phyloP scores from a whole-genome alignment of 352 stramenopile species.

The Globisporangium recalcitrans region DNA sequence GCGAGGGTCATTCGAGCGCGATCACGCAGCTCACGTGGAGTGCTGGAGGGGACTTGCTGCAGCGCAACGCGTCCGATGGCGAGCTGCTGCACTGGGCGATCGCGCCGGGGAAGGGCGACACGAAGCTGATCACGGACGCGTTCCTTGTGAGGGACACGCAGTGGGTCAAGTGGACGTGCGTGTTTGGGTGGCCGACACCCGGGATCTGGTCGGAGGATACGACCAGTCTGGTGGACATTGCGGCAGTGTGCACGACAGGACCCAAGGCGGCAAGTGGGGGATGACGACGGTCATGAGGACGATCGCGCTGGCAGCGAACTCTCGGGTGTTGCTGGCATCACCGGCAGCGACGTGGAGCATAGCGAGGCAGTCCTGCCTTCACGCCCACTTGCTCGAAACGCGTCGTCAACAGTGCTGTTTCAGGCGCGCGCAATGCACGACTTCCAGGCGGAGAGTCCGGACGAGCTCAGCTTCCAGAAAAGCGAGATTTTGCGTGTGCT shows the following conservation, averaged over 20 bases:
- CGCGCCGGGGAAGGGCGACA: slow-evolving; percentile 22
- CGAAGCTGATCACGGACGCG: slow-evolving; percentile 60
- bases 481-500: slow-evolving; percentile 57
- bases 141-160: slow-evolving; percentile 51
- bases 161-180: slow-evolving; percentile 64
- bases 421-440: slow-evolving; percentile 32
- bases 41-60: slow-evolving; percentile 65
- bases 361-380: background rate
- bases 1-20: slow-evolving; percentile 75
- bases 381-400: background rate
- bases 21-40: slow-evolving; percentile 88
- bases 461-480: slow-evolving; percentile 45
- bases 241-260: slow-evolving; percentile 34
- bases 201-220: slow-evolving; percentile 56
- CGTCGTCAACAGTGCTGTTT: slow-evolving; percentile 3
- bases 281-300: background rate
- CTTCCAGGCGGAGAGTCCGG: slow-evolving; percentile 35
- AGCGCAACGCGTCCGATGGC: slow-evolving; percentile 70
- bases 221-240: slow-evolving; percentile 49
- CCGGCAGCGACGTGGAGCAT: background rate
- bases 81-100: slow-evolving; percentile 60
- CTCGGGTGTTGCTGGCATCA: background rate
- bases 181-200: slow-evolving; percentile 60
- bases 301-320: background rate
- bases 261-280: slow-evolving; percentile 15